These are phyloP conservation scores for Ramularia endophylla DNA, from an alignment of 2,329 filamentous ascomycete genomes.

Conservation along the genomic window DNA sequence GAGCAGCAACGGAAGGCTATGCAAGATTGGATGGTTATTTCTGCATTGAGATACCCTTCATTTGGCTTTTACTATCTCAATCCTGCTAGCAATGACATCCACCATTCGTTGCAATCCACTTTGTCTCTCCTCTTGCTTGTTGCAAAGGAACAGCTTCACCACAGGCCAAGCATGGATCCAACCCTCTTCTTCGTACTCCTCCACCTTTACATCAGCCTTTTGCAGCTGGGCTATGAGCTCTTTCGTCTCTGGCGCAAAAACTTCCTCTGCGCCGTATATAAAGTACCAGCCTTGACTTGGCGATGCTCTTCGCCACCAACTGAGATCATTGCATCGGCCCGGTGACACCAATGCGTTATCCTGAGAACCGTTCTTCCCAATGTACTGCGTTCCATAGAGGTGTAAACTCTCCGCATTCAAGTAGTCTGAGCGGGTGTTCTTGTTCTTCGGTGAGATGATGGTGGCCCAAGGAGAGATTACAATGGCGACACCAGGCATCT, in stretches of 20 bases:
- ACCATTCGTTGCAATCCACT: slow-evolving; percentile 44
- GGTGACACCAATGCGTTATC: slow-evolving; percentile 61
- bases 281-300: slow-evolving; percentile 64
- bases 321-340: slow-evolving; percentile 59
- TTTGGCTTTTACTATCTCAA: slow-evolving; percentile 10
- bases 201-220: slow-evolving; percentile 50
- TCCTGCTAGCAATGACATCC: slow-evolving; percentile 18
- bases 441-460: slow-evolving; percentile 61
- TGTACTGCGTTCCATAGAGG: slow-evolving; percentile 65
- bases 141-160: slow-evolving; percentile 53
- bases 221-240: slow-evolving; percentile 53
- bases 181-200: slow-evolving; percentile 54
- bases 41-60: slow-evolving; percentile 4
- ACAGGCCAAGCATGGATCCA: slow-evolving; percentile 82
- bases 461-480: slow-evolving; percentile 79
- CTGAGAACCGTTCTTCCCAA: slow-evolving; percentile 45
- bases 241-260: slow-evolving; percentile 66
- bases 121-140: slow-evolving; percentile 40
- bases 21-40: background rate
- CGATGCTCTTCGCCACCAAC: slow-evolving; percentile 61
- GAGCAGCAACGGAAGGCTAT: too few species aligned
- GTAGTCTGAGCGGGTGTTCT: slow-evolving; percentile 68
- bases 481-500: slow-evolving; percentile 56
- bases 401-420: slow-evolving; percentile 61
- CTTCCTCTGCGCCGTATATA: slow-evolving; percentile 69